These are phyloP conservation scores for Seiridium cupressi DNA, from an alignment of 2,329 filamentous ascomycete genomes.

Conservation along the genomic window DNA sequence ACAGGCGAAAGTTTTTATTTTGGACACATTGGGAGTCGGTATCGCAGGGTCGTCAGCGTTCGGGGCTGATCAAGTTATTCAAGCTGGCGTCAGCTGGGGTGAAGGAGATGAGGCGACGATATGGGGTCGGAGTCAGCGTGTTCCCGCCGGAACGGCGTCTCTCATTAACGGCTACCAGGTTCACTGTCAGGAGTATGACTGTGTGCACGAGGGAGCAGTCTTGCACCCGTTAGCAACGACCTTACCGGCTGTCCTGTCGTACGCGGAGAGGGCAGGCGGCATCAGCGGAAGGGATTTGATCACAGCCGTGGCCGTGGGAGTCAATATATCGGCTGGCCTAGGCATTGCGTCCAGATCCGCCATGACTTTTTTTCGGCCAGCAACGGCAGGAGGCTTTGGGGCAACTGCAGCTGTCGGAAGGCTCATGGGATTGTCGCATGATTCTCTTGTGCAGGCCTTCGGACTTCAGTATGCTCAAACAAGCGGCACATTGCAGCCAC, in stretches of 20 bases:
- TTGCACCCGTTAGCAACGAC: constrained; percentile 9
- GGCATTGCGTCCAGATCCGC: constrained; percentile 9
- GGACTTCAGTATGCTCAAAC: constrained; percentile 11
- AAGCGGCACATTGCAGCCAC: constrained; percentile 10
- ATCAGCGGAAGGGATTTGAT: constrained; percentile 10
- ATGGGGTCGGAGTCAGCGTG: constrained; percentile 4
- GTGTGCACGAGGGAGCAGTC: constrained; percentile 10
- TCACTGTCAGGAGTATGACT: constrained; percentile 11
- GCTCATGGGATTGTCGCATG: constrained; percentile 3
- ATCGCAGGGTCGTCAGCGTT: constrained; percentile 11
- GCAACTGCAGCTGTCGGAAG: constrained; percentile 7
- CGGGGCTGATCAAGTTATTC: constrained; percentile 3
- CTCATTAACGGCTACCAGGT: constrained; percentile 10
- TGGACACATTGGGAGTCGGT: constrained; percentile 10
- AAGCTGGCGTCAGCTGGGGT: background rate
- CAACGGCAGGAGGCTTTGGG: constrained; percentile 9
- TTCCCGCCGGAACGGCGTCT: constrained; percentile 5
- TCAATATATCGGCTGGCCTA: constrained; percentile 8
- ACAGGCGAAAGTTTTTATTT: constrained; percentile 9
- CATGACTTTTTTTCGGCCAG: constrained; percentile 9
- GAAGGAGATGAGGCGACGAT: background rate
- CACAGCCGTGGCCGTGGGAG: constrained; percentile 9
- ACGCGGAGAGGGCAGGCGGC: constrained; percentile 1
- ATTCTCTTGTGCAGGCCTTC: constrained; percentile 7
- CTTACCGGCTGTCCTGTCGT: constrained; percentile 7